Evolutionary conservation across 78 protist genomes (phyloP), one percentile per base, ranked within the genome.

Genomic region (Creolimax fragrantissima): DNA sequence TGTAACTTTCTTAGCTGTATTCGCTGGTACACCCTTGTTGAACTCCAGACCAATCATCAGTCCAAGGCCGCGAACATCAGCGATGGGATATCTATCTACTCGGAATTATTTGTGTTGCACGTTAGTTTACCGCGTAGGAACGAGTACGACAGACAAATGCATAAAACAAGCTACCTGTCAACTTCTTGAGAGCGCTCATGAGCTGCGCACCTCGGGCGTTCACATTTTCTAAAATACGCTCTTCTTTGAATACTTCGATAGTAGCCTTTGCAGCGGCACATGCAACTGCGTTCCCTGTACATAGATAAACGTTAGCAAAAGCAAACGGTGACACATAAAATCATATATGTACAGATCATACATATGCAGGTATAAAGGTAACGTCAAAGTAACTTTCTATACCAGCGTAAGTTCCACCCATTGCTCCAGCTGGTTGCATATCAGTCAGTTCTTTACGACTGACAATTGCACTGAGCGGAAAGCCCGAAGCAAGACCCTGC

Each of bases 191-290:
- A 5, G 2, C 89, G 5, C 2, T 81, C n/a, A 2, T 37, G 42
- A 95, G 86, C 44, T 95, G 93, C 84, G 43, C 4, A 5, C 94
- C 92, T 4, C 93, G 91, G 35, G 37, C 93, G 2, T 2, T 36
- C 3, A 89, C 45, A 84, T 95, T 95, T 24, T 35, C 94, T 11
- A 94, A n/a, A 42, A 95, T 3, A 39, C n/a, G 17, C 91, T 94
- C 96, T n/a, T 94, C 93, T 45, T 47, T 83, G 44, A 95, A 45
- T 41, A 91, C 93, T n/a, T 93, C 91, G 74, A 94, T 35, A 3
- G 95, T 94, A 17, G 93, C 96, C 84, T 35, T 3, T 3, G 96
- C 96, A 3, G 95, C 95, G 36, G 96, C 96, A 39, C 94, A 92
- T 11, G 94, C 6, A 3, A 94, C 93, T 32, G 94, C 94, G 88